A percentile compares a stretch with the other conserved stretches of the same genome.
Evolutionary conservation across 768 basidiomycete species (phyloP).

Genomic region (Boletus sp.): DNA sequence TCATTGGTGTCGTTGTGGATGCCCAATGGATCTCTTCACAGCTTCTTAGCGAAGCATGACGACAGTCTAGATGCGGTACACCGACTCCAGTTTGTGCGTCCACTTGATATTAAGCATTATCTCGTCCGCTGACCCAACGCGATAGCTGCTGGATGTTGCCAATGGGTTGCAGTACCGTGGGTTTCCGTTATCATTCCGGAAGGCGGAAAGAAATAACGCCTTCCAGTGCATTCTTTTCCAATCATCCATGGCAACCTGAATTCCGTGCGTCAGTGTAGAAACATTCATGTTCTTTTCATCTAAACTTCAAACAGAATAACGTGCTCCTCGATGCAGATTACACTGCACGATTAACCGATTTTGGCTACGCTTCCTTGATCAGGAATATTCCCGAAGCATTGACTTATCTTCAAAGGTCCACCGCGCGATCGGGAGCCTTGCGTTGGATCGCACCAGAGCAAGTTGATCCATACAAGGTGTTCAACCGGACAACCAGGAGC

Average conservation of each 20-base stretch:
- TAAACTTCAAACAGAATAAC: conserved; percentile 13
- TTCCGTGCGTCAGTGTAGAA: conserved; percentile 2
- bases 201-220: not conserved
- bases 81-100: conserved; percentile 16
- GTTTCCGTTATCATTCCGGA: not conserved
- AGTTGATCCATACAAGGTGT: conserved; percentile 18
- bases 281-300: not conserved
- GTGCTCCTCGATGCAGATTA: conserved; percentile 19
- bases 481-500: not conserved
- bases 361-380: conserved; percentile 37
- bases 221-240: conserved; percentile 14
- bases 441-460: conserved; percentile 43
- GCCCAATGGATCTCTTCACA: conserved; percentile 23
- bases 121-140: not conserved
- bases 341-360: conserved; percentile 43
- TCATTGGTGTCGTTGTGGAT: too few relatives aligned
- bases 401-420: conserved; percentile 19
- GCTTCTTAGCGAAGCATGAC: conserved; percentile 11
- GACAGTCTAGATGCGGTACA: not conserved
- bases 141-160: conserved; percentile 15
- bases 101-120: conserved; percentile 6
- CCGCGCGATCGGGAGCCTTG: conserved; percentile 33
- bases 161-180: conserved; percentile 16
- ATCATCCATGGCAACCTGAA: conserved; percentile 24
- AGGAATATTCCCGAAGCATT: conserved; percentile 9